Base-by-base conservation (phyloP, 1,139 yeast species). In the Sporopachydermia cereana region DNA sequence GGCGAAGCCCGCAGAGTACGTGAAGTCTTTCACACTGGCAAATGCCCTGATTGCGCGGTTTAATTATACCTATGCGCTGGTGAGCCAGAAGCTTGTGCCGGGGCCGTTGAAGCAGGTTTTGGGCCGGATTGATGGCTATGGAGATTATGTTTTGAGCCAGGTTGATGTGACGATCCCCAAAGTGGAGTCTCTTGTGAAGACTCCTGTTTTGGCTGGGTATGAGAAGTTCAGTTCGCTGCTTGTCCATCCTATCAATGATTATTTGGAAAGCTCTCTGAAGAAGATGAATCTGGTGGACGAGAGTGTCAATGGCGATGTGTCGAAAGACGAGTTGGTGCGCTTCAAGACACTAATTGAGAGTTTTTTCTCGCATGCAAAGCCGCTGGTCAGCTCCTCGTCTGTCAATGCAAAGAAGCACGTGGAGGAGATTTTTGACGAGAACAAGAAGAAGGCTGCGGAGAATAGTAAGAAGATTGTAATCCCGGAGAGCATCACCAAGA, bases 381-480 rank as follows among this genome's bases (percentile, higher is more conserved):
- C 39, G 17, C 9, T 34, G 12, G 39, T 34, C 7, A 34, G 12
- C 5, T 7, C 39, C 17, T 34, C 39, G 9, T 34, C 39, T 34
- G 22, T 12, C 12, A 34, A 34, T 20, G 39, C 39, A 16, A 34
- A 34, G 22, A 34, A 34, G n/a, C 39, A 34, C 39, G 39, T 34
- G 9, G 39, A 34, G 17, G 17, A 12, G 5, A 20, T 34, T 20
- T 34, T 34, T n/a, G 39, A 34, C 17, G 39, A 34, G 22, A 34
- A 34, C n/a, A 34, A 34, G 39, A 34, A 34, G 39, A 34, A 34
- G n/a, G 39, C 39, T 16, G 39, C 9, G 17, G 39, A 34, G 17
- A 34, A 12, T 12, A 34, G 9, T 7, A 34, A 34, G 39, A 34
- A 34, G 39, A 34, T 34, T 34, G 39, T 34, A 7, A 34, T 34